phyloP scores from a whole-genome alignment of 495 filamentous ascomycete genomes.

The Trypethelium eluteriae region DNA sequence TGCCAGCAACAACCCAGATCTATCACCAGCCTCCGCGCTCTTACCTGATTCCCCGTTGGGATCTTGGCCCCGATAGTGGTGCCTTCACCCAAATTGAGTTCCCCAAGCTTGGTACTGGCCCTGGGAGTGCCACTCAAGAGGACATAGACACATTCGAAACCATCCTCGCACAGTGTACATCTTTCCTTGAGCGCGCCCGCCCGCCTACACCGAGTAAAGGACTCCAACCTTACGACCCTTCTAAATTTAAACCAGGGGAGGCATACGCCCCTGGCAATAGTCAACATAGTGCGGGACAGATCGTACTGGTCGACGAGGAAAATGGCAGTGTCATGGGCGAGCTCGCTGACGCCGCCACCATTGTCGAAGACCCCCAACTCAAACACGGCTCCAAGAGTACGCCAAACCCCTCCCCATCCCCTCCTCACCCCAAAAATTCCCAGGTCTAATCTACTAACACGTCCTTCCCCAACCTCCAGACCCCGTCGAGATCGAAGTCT shows the following conservation, averaged over 20 bases:
- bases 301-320: conserved; percentile 93
- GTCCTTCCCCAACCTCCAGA: conserved; percentile 40
- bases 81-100: conserved; percentile 90
- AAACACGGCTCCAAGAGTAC: conserved; percentile 80
- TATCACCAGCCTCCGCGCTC: conserved; percentile 83
- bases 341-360: conserved; percentile 69
- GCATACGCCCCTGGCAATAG: conserved; percentile 51
- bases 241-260: conserved; percentile 68
- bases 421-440: conserved; percentile 19
- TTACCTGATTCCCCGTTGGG: conserved; percentile 91
- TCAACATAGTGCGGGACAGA: conserved; percentile 50
- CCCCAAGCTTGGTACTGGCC: conserved; percentile 57
- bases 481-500: conserved; percentile 85
- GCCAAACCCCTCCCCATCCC: no score
- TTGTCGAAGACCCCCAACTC: conserved; percentile 66
- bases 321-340: conserved; percentile 90
- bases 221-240: conserved; percentile 66
- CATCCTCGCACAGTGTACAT: conserved; percentile 89
- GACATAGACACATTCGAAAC: conserved; percentile 96
- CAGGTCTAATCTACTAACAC: neutral
- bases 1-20: conserved; percentile 89
- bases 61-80: conserved; percentile 74
- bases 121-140: conserved; percentile 66
- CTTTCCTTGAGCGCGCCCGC: conserved; percentile 66
- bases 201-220: conserved; percentile 51